phyloP scores from a whole-genome alignment of 495 filamentous ascomycete genomes.

The Aspergillus avenaceus region DNA sequence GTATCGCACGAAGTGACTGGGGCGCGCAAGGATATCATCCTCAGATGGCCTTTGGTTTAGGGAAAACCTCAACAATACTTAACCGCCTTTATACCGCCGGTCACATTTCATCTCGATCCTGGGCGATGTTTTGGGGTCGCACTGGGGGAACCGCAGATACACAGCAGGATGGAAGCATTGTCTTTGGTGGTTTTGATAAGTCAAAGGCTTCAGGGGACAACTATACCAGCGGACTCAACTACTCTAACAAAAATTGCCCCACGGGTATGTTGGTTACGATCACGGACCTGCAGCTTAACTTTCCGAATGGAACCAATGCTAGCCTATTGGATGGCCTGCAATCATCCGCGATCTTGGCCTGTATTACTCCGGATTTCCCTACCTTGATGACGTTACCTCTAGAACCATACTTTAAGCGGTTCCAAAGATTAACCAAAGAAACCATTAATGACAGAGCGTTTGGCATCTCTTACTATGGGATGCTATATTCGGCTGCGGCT shows the following conservation, averaged over 20 bases:
- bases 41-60: neutral
- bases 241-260: neutral
- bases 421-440: neutral
- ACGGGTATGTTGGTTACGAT: constrained; percentile 3
- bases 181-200: constrained; percentile 1
- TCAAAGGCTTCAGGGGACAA: neutral
- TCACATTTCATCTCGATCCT: neutral
- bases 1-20: neutral
- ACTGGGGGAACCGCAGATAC: neutral
- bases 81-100: constrained; percentile 1
- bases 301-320: neutral
- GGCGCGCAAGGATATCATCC: constrained; percentile 4
- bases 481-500: neutral
- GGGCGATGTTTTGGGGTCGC: constrained; percentile 1
- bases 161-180: constrained; percentile 1
- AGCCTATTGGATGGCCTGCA: neutral
- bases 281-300: neutral
- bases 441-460: neutral
- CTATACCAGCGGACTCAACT: neutral
- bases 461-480: constrained; percentile 1
- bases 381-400: neutral
- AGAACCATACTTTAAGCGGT: neutral
- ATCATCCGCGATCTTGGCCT: neutral
- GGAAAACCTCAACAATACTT: neutral
- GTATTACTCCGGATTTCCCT: constrained; percentile 1